A percentile compares a stretch with the other conserved stretches of the same genome.
Conservation (phyloP, 2,329 filamentous ascomycete genomes). For the Thermomyces lanuginosus region DNA sequence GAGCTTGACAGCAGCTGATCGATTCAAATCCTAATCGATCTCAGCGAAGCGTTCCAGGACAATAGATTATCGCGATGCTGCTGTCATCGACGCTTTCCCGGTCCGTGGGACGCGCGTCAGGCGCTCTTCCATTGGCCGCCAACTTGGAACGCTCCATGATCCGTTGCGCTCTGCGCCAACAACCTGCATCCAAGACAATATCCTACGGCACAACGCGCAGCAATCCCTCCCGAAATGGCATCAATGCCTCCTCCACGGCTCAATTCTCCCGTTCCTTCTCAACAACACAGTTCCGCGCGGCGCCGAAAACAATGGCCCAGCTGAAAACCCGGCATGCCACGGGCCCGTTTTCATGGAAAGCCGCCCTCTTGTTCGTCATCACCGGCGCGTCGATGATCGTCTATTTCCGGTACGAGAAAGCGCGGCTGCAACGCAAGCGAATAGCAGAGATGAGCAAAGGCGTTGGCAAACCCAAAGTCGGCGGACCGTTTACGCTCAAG, state of each 20-base stretch:
- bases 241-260: constrained; percentile 5
- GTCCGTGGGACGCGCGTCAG: no score
- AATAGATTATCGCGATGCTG: no score
- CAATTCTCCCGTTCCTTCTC: constrained; percentile 11
- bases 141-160: no score
- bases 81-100: no score
- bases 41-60: no score
- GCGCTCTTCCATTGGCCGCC: no score
- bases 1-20: no score
- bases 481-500: constrained; percentile 64
- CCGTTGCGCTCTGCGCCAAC: no score
- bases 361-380: constrained; percentile 67
- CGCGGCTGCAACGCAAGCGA: constrained; percentile 71
- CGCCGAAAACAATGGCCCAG: constrained; percentile 25
- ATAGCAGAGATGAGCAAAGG: constrained; percentile 87
- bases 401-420: constrained; percentile 91
- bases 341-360: constrained; percentile 77
- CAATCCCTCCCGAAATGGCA: constrained; percentile 8
- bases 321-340: constrained; percentile 23
- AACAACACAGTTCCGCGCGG: constrained; percentile 11
- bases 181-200: no score
- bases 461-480: constrained; percentile 81
- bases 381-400: constrained; percentile 63
- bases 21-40: no score
- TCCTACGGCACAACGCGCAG: no score